Conservation (phyloP, 148 eudicot genomes). For the Mesembryanthemum crystallinum region DNA sequence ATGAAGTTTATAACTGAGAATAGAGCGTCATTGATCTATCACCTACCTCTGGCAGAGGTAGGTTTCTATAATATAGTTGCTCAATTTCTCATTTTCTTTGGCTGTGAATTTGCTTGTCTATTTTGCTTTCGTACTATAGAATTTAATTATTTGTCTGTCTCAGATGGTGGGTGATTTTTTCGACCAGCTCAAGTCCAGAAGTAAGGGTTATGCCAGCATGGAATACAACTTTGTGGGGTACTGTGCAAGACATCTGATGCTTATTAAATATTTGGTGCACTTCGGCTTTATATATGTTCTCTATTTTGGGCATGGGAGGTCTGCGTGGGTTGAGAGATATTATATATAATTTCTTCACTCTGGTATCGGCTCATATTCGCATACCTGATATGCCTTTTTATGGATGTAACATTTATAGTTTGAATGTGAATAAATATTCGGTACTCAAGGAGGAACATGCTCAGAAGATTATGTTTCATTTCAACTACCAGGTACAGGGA, state of each 20-base stretch:
- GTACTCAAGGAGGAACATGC: constrained; percentile 4
- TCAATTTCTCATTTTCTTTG: background rate
- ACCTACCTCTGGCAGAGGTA: constrained; percentile 94
- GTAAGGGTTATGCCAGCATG: constrained; percentile 99
- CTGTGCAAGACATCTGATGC: background rate
- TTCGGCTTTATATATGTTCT: background rate
- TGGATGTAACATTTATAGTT: background rate
- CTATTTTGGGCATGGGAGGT: background rate
- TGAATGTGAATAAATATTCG: background rate
- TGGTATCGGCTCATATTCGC: background rate
- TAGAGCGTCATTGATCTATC: constrained; percentile 74
- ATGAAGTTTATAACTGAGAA: constrained; percentile 84
- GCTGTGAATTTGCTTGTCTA: constrained; percentile 3
- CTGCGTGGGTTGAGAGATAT: background rate
- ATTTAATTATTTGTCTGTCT: constrained; percentile 11
- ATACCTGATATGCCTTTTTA: background rate
- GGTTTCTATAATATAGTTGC: constrained; percentile 3
- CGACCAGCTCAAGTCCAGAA: constrained; percentile 96
- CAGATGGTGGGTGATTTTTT: constrained; percentile 99
- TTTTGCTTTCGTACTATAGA: background rate
- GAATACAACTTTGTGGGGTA: constrained; percentile 91
- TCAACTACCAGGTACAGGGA: constrained; percentile 63
- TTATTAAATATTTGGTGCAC: background rate
- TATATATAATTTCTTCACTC: background rate
- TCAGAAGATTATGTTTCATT: constrained; percentile 8